Base-by-base conservation (phyloP, 306 rosid genomes). In the Urtica urens region DNA sequence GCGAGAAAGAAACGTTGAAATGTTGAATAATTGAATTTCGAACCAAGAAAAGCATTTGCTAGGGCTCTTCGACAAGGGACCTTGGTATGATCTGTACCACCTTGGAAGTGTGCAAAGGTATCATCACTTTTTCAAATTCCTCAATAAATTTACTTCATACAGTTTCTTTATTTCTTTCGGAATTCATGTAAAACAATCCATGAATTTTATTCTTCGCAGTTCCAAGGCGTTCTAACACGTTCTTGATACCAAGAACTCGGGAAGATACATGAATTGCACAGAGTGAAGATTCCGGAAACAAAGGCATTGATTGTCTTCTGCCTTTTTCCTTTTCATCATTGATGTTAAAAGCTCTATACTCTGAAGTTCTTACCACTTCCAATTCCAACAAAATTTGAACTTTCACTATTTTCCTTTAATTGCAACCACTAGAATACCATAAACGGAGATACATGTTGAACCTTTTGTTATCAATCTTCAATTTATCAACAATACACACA, bases 41-140 rank as follows among this genome's bases (percentile, higher is more conserved):
- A n/a, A n/a, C n/a, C n/a, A n/a, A n/a, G n/a, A 71, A 90, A 90
- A 73, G 99, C 92, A 48, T 85, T 90, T 81, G 94, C 95, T 14
- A 77, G 99, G 70, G 94, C 99, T 72, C 87, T 90, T 46, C 67
- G 94, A 60, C 94, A 79, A 79, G 99, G 95, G 29, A 77, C 93
- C n/a, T 23, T 87, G 75, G 68, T 66, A 67, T 62, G 97, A 90
- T 41, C 75, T 79, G 20, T 92, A 94, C 48, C 94, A 94, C 35
- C 77, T 8, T 6, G 94, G 87, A 60, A 77, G 82, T 5, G 66
- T 90, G 42, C 94, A 95, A 60, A 90, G 99, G 95, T 90, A 48
- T 64, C 62, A 20, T 60, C 42, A 24, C 57, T 53, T 24, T 62
- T 13, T 39, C 34, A 4, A n/a, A 48, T 16, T 48, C 20, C n/a